Conservation (phyloP, 306 rosid genomes). For the cucumber (Cucumis sativus) region Cucumber_9930_V3 NC_026657.2:12906001-12906500, state of each 20-base stretch:
- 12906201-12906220: slow-evolving; percentile 7
- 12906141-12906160: not conserved
- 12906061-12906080: slow-evolving; percentile 85
- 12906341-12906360: slow-evolving; percentile 87
- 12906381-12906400: slow-evolving; percentile 56
- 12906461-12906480: not conserved
- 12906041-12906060: slow-evolving; percentile 75
- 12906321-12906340: slow-evolving; percentile 98
- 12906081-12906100: slow-evolving; percentile 82
- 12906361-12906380: slow-evolving; percentile 84
- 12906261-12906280: slow-evolving; percentile 75
- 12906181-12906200: not conserved
- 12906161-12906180: not conserved
- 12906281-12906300: slow-evolving; percentile 79
- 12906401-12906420: not conserved
- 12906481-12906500: not conserved
- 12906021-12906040: slow-evolving; percentile 70
- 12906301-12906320: slow-evolving; percentile 88
- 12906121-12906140: slow-evolving; percentile 29
- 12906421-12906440: not conserved
- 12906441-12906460: not conserved
- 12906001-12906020: slow-evolving; percentile 13
- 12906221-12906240: slow-evolving; percentile 72
- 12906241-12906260: slow-evolving; percentile 59
- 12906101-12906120: slow-evolving; percentile 69